Base-by-base conservation (phyloP, 768 basidiomycete species). In the Tulasnella sp. region DNA sequence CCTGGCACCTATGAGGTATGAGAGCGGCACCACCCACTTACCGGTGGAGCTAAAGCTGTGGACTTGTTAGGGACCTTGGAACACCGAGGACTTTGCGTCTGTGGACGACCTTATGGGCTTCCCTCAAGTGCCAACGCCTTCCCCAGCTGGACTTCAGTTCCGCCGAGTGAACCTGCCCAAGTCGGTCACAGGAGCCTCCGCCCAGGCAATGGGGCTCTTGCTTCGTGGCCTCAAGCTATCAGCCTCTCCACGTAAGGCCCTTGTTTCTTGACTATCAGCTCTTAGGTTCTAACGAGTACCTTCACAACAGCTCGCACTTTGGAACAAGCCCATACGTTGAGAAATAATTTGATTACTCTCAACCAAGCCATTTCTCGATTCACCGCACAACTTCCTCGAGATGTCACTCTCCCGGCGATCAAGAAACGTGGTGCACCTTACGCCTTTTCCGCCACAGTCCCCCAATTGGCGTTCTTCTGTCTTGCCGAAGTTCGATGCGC, bases 71-170 rank as follows among this genome's bases (percentile, higher is more conserved):
- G 71, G 44, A 44, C 62, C 71, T 38, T 79, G 78, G 78, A 39
- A 24, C 18, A 27, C 38, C 44, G 44, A 74, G 18, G 78, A 79
- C 71, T 72, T 79, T 68, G 34, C 78, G 9, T 72, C 71, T n/a
- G 21, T 79, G 36, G 78, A 79, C 40, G 78, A 77, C 56, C 42
- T 77, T 6, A 77, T 77, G 76, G 38, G 48, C 19, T 77, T 62
- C 48, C 38, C 62, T 12, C 76, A 77, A 24, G 38, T 72, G 52
- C 71, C 78, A 74, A 52, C 44, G 44, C 52, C 75, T 39, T 40
- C 62, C 62, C 40, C 78, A n/a, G 36, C 42, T 31, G 68, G 62
- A 36, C n/a, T 46, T 9, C 76, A 39, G 73, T 34, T 38, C 71
- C 71, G 68, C 71, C 71, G 21, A 18, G 42, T 73, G 14, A 42